phyloP scores from a whole-genome alignment of 2,329 filamentous ascomycete genomes.

The Hysterium pulicare region DNA sequence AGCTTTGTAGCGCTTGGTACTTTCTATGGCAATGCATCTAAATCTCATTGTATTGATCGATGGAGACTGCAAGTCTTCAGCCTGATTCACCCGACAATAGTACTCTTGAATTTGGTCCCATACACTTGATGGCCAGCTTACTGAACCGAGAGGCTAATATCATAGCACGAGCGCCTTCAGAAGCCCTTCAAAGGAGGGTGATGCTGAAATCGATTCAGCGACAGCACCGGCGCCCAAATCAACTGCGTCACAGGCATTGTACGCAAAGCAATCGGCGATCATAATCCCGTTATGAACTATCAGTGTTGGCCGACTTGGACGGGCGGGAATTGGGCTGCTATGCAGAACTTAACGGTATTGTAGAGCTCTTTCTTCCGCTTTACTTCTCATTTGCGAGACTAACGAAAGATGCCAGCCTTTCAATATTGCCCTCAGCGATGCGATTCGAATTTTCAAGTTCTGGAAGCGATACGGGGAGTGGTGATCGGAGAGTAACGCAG shows the following conservation, averaged over 20 bases:
- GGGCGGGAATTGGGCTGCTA: slow-evolving; percentile 7
- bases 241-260: slow-evolving; percentile 9
- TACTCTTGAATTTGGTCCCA: background rate
- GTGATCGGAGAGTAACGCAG: too few relatives aligned
- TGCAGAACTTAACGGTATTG: too few relatives aligned
- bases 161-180: too few relatives aligned
- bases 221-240: slow-evolving; percentile 6
- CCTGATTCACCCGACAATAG: background rate
- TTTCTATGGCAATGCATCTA: background rate
- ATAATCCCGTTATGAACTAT: slow-evolving; percentile 10
- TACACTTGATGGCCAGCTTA: background rate
- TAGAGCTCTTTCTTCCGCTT: too few relatives aligned
- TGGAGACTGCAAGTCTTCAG: background rate
- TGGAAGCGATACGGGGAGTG: too few relatives aligned
- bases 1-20: background rate
- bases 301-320: slow-evolving; percentile 12
- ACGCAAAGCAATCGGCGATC: slow-evolving; percentile 7
- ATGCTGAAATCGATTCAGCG: too few relatives aligned
- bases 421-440: too few relatives aligned
- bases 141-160: slow-evolving; percentile 1
- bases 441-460: too few relatives aligned
- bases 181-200: too few relatives aligned
- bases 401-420: too few relatives aligned
- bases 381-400: too few relatives aligned
- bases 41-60: background rate